Evolutionary conservation across 2,329 filamentous ascomycete genomes (phyloP).

Genomic region (Ramularia endophylla): DNA sequence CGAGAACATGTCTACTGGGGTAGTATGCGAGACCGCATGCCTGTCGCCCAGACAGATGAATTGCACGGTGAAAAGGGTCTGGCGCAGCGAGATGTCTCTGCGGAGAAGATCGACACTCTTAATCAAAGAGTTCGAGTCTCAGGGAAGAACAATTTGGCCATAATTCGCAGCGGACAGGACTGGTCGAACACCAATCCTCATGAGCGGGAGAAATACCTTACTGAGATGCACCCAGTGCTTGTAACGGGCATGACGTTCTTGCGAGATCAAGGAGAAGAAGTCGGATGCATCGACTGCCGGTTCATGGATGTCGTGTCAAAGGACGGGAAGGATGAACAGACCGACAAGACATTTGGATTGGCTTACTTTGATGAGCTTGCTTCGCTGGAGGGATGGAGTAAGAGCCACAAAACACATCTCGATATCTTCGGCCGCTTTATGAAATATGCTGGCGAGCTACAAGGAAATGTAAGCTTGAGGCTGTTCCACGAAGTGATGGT

Average conservation of each 20-base stretch:
- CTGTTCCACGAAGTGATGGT: slow-evolving; percentile 24
- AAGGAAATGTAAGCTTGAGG: slow-evolving; percentile 17
- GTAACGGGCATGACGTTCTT: slow-evolving; percentile 41
- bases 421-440: slow-evolving; percentile 21
- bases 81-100: slow-evolving; percentile 4
- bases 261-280: slow-evolving; percentile 37
- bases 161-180: slow-evolving; percentile 44
- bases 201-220: slow-evolving; percentile 40
- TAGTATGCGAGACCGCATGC: slow-evolving; percentile 42
- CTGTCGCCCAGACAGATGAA: slow-evolving; percentile 30
- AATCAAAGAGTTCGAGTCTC: slow-evolving; percentile 28
- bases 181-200: slow-evolving; percentile 37
- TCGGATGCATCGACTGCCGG: slow-evolving; percentile 41
- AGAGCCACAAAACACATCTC: slow-evolving; percentile 21
- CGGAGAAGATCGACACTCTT: slow-evolving; percentile 1
- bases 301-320: slow-evolving; percentile 37
- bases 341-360: slow-evolving; percentile 21
- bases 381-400: slow-evolving; percentile 21
- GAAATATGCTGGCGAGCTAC: slow-evolving; percentile 20
- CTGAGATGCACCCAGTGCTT: slow-evolving; percentile 43
- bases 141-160: slow-evolving; percentile 37
- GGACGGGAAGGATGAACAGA: not conserved
- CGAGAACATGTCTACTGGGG: slow-evolving; percentile 44
- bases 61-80: slow-evolving; percentile 25
- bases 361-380: slow-evolving; percentile 22